Base-by-base conservation (phyloP, 768 basidiomycete species). In the Boletellus ananas region DNA sequence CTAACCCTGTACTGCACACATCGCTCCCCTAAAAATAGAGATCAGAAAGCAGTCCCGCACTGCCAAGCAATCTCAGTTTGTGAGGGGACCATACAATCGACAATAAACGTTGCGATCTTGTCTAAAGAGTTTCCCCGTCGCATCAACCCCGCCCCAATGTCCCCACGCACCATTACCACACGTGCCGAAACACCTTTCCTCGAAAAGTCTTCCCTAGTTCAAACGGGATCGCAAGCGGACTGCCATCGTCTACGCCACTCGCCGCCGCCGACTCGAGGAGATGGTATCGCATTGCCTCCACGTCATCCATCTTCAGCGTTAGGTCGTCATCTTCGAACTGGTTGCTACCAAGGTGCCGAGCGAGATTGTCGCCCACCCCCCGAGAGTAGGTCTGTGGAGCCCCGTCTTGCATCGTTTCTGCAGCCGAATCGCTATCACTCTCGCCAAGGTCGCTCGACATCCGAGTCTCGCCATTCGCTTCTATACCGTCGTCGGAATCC, bases 101-200 rank as follows among this genome's bases (percentile, higher is more conserved):
- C 25, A 37, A 40, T 27, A 45, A 38, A 40, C 12, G 27, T 17
- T 12, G 38, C 10, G 18, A 17, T 18, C n/a, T 17, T 31, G 34
- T 43, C 39, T 34, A 35, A 41, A 31, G 31, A 14, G 8, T 9
- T 12, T 38, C 31, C 20, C 34, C 27, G 8, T 37, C 33, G 2
- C 6, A 2, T 20, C 7, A 44, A 41, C 17, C n/a, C 36, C 34
- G 29, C 29, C 16, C 5, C 5, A 35, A 42, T 31, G n/a, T 18
- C 2, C 18, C 13, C 13, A 23, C 33, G 29, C 36, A 2, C 21
- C 20, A 45, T 66, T 33, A 65, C 64, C 64, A 64, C 31, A 58
- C 52, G 18, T 62, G 65, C 9, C 55, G 58, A 47, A 65, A 65
- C 4, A 36, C 10, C 56, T 45, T 57, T 23, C 65, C 64, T 13